phyloP scores from a whole-genome alignment of 192 early-diverging fungal species.

The Podila epicladia region DNA sequence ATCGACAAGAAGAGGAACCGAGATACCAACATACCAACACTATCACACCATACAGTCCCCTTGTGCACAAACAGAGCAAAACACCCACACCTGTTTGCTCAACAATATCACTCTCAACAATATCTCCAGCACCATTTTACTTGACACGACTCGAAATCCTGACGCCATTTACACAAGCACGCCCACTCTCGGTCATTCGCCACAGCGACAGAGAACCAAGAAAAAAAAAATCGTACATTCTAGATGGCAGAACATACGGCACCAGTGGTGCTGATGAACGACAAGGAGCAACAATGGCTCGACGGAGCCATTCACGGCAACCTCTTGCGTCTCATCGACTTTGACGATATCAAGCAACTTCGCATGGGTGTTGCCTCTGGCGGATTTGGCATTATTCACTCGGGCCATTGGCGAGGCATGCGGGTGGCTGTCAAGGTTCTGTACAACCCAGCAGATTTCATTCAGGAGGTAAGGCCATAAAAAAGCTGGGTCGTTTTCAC shows the following conservation, averaged over 20 bases:
- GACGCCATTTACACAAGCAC: too few species aligned
- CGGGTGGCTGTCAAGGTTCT: constrained; percentile 45
- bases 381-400: constrained; percentile 43
- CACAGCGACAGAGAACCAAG: not conserved
- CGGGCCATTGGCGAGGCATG: constrained; percentile 38
- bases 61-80: too few species aligned
- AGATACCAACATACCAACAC: too few species aligned
- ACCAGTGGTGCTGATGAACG: constrained; percentile 40
- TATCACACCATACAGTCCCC: too few species aligned
- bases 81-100: too few species aligned
- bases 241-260: constrained; percentile 43
- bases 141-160: too few species aligned
- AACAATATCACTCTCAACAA: too few species aligned
- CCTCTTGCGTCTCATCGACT: constrained; percentile 40
- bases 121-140: too few species aligned
- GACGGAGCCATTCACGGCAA: constrained; percentile 28
- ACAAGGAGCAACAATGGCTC: constrained; percentile 48
- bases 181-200: too few species aligned
- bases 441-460: constrained; percentile 41
- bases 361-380: constrained; percentile 38
- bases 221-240: not conserved
- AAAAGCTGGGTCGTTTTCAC: too few species aligned
- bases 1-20: too few species aligned
- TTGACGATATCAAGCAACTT: constrained; percentile 27
- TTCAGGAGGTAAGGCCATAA: constrained; percentile 38